Percentiles rank a stretch among this genome's conserved stretches.
Conservation (phyloP, 441 rosid species). For the Populus trichocarpa region DNA sequence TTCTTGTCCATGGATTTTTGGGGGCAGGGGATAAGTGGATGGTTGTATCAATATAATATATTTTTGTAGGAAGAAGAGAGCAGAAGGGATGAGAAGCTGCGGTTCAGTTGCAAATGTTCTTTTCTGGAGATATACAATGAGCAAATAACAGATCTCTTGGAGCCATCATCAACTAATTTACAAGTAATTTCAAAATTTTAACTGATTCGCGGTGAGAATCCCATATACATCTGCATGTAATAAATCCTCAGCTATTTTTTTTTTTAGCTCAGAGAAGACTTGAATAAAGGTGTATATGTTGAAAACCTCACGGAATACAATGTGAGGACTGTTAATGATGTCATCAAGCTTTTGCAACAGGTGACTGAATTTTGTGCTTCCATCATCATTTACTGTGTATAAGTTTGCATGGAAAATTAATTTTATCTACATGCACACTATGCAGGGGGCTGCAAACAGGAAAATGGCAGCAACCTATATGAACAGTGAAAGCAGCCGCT, state of each 20-base stretch:
- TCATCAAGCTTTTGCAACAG: constrained; percentile 70
- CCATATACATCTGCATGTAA: constrained; percentile 3
- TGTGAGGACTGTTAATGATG: constrained; percentile 67
- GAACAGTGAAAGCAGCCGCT: constrained; percentile 98
- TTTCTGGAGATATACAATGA: constrained; percentile 95
- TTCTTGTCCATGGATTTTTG: not conserved
- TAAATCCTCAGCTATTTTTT: constrained; percentile 24
- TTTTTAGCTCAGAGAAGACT: constrained; percentile 91
- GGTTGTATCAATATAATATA: constrained; percentile 6
- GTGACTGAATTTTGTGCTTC: constrained; percentile 29
- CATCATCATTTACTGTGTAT: constrained; percentile 4
- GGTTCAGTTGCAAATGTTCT: constrained; percentile 88
- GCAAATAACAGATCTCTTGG: constrained; percentile 88
- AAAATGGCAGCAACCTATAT: constrained; percentile 87
- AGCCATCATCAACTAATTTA: constrained; percentile 86
- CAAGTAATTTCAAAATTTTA: constrained; percentile 49
- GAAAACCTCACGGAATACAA: constrained; percentile 76
- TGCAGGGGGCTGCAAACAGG: constrained; percentile 82
- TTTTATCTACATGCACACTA: constrained; percentile 18
- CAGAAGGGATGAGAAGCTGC: constrained; percentile 67
- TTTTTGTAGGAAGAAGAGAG: constrained; percentile 74
- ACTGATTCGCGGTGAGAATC: constrained; percentile 12
- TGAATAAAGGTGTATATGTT: constrained; percentile 79
- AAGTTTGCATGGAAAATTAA: constrained; percentile 8
- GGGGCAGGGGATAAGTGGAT: not conserved